These are phyloP conservation scores for Apium graveolens DNA, from an alignment of 129 eudicot species.

Conservation along the genomic window DNA sequence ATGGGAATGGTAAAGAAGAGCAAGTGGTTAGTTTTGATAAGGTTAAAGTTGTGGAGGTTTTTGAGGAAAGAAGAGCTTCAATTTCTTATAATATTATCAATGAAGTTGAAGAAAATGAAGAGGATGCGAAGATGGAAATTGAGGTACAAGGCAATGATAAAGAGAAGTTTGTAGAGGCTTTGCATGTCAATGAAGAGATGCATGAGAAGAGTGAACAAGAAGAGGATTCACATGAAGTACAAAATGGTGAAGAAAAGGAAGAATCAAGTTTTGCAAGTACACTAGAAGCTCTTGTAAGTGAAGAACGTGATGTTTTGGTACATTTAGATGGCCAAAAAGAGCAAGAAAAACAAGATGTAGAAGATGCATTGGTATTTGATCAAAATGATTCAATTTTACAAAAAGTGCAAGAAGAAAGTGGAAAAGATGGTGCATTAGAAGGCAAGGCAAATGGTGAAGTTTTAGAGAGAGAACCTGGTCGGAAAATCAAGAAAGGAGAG, in stretches of 20 bases:
- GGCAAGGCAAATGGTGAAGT: not conserved
- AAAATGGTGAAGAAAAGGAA: constrained; percentile 7
- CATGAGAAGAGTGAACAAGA: too few relatives aligned
- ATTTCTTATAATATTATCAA: constrained; percentile 13
- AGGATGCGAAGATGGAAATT: constrained; percentile 11
- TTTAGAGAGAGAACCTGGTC: constrained; percentile 6
- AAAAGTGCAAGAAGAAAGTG: constrained; percentile 20
- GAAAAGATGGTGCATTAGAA: constrained; percentile 12
- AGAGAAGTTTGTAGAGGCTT: constrained; percentile 17
- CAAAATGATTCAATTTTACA: constrained; percentile 13
- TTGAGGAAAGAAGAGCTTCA: constrained; percentile 3
- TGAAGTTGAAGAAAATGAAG: constrained; percentile 16
- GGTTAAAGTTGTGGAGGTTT: constrained; percentile 3
- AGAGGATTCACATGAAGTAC: not conserved
- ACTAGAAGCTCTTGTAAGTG: constrained; percentile 25
- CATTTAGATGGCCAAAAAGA: constrained; percentile 15
- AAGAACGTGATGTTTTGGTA: constrained; percentile 8
- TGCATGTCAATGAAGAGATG: constrained; percentile 15
- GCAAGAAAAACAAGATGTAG: constrained; percentile 8
- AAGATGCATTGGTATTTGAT: constrained; percentile 12
- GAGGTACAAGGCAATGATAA: constrained; percentile 11
- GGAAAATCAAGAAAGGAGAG: not conserved
- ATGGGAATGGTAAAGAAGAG: not conserved
- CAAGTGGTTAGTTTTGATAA: constrained; percentile 7
- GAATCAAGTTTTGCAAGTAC: constrained; percentile 16